Percentiles rank a stretch among this genome's conserved stretches.
These are phyloP conservation scores for Backusella sp. DNA, from an alignment of 192 early-diverging fungal genomes.

Conservation along the genomic window DNA sequence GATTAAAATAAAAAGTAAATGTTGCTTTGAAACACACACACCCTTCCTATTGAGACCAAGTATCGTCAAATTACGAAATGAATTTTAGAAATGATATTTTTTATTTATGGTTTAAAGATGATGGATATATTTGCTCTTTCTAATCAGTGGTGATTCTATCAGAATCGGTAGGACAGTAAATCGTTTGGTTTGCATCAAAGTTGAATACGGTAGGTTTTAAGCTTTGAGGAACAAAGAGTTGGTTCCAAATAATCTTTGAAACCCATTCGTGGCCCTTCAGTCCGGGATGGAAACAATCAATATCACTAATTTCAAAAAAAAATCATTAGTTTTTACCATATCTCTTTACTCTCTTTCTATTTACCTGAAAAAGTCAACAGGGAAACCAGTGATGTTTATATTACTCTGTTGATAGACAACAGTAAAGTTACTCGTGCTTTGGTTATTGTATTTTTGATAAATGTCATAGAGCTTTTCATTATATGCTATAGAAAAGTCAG, in stretches of 20 bases:
- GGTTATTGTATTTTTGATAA: background rate
- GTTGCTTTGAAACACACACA: no score
- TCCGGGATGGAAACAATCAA: constrained; percentile 8
- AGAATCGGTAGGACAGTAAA: constrained; percentile 3
- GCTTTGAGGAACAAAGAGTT: background rate
- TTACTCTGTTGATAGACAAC: constrained; percentile 8
- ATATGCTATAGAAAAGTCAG: background rate
- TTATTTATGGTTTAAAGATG: no score
- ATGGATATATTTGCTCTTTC: no score
- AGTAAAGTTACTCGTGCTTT: background rate
- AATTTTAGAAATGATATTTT: no score
- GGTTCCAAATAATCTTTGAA: constrained; percentile 9
- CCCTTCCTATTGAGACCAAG: no score
- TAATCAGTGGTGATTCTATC: constrained; percentile 6
- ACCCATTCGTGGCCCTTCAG: constrained; percentile 9
- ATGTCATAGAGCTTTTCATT: constrained; percentile 1
- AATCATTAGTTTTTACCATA: no score
- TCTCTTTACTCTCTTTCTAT: background rate
- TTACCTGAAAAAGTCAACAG: constrained; percentile 8
- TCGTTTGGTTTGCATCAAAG: constrained; percentile 2
- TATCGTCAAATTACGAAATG: no score
- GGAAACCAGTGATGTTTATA: constrained; percentile 8
- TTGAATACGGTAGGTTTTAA: background rate
- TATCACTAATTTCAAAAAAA: background rate
- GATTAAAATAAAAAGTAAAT: no score